Conservation (phyloP, 106 monocot genomes). For the Dactylorhiza incarnata region DNA sequence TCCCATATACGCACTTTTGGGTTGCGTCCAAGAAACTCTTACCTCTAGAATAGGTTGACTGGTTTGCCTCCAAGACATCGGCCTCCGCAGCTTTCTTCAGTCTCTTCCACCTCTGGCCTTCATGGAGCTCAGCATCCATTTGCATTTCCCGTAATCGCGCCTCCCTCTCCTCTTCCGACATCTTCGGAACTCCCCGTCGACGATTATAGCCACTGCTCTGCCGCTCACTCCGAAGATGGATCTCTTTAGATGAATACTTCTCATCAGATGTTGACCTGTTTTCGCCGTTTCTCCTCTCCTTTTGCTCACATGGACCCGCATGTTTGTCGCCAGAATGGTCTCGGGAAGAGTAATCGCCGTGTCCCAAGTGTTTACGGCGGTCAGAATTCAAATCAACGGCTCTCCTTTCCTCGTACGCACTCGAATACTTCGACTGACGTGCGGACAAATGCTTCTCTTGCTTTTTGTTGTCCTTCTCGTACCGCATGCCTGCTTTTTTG, state of each 20-base stretch:
- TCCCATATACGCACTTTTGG: slow-evolving; percentile 76
- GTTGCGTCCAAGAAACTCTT: slow-evolving; percentile 80
- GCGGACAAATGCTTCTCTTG: slow-evolving; percentile 7
- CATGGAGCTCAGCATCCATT: slow-evolving; percentile 77
- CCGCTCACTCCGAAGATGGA: background rate
- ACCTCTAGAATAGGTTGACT: slow-evolving; percentile 30
- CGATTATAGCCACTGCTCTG: slow-evolving; percentile 24
- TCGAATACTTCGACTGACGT: slow-evolving; percentile 9
- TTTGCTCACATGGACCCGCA: background rate
- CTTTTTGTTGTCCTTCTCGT: slow-evolving; percentile 9
- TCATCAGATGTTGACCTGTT: background rate
- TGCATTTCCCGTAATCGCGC: slow-evolving; percentile 77
- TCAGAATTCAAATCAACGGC: slow-evolving; percentile 7
- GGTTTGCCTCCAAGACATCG: slow-evolving; percentile 54
- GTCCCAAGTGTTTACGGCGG: background rate
- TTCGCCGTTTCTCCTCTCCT: background rate
- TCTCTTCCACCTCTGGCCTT: slow-evolving; percentile 89
- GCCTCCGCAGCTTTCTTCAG: slow-evolving; percentile 67
- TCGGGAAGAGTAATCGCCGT: background rate
- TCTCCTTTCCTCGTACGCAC: slow-evolving; percentile 15
- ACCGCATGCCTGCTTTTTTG: slow-evolving; percentile 9
- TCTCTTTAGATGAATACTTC: slow-evolving; percentile 7
- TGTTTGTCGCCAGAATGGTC: background rate
- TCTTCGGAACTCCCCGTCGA: slow-evolving; percentile 37
- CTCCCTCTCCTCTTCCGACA: slow-evolving; percentile 80